Base-by-base conservation (phyloP, 75 land plant genomes). In the Pinus albicaulis region DNA sequence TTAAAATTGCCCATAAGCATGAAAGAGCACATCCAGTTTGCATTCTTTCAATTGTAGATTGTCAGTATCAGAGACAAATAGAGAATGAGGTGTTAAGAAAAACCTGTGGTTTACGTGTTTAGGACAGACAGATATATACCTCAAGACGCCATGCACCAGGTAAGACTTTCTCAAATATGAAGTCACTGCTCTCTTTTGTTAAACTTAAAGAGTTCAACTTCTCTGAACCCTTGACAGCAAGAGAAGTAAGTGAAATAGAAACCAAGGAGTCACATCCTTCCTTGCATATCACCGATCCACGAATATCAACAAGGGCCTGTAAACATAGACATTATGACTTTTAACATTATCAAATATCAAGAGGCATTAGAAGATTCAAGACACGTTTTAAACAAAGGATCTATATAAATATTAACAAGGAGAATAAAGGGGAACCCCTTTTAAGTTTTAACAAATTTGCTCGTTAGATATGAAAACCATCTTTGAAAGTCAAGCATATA, bases 131-230 rank as follows among this genome's bases (percentile, higher is more conserved):
- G 52, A 38, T 38, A 34, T 68, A n/a, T 89, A 93, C 98, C 92
- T 92, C 93, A 61, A 96, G 74, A 73, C 61, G 81, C 78, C 94
- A 94, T 76, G 89, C 89, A 75, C 99, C 99, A 60, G 99, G 99
- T 36, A 94, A 72, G 22, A 96, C 89, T 81, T 92, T 85, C 23
- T 86, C 31, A 85, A 96, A 92, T 8, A 68, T 24, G 75, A 96
- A 96, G 15, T 79, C 75, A 77, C 71, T 76, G 66, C 83, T 80
- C 13, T 86, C 78, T 75, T 84, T 74, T 60, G 61, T 77, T 81
- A 95, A 79, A 55, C 64, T 80, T 15, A 86, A 48, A 6, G 80
- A 81, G 70, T 77, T 89, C 20, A 23, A 83, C 81, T 78, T 82
- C 64, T 80, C 71, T 31, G 48, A 69, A 71, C 66, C 64, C 71